A percentile compares a stretch with the other conserved stretches of the same genome.
These are phyloP conservation scores for Linderina pennispora DNA, from an alignment of 192 early-diverging fungal genomes.

Conservation along the genomic window DNA sequence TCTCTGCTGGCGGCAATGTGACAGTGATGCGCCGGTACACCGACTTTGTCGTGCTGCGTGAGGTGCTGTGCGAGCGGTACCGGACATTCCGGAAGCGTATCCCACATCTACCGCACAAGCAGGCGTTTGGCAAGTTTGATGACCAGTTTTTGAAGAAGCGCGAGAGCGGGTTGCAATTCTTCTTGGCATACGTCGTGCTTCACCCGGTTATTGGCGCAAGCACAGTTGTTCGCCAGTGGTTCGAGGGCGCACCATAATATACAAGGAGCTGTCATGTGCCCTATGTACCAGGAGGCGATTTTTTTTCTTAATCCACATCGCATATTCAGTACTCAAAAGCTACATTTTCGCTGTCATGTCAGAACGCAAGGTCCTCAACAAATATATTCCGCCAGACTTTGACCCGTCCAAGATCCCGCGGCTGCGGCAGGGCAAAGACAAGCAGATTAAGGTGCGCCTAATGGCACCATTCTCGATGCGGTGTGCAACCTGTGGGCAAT, in stretches of 20 bases:
- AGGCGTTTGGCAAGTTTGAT: conserved; percentile 48
- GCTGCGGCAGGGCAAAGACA: conserved; percentile 73
- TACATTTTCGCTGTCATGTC: conserved; percentile 70
- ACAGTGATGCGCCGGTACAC: conserved; percentile 44
- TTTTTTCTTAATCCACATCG: no score
- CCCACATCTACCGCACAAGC: conserved; percentile 35
- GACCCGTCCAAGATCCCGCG: conserved; percentile 91
- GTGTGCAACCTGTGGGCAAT: conserved; percentile 93
- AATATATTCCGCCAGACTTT: conserved; percentile 96
- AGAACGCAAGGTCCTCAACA: conserved; percentile 94
- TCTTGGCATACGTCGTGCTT: conserved; percentile 43
- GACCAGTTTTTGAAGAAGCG: conserved; percentile 40
- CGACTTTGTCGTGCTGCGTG: conserved; percentile 37
- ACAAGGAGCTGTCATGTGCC: no score
- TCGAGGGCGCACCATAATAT: conserved; percentile 17
- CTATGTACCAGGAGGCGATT: no score
- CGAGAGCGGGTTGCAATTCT: conserved; percentile 46
- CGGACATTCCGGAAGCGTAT: conserved; percentile 35
- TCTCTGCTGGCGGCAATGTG: conserved; percentile 22
- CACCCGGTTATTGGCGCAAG: conserved; percentile 50
- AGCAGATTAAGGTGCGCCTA: conserved; percentile 92
- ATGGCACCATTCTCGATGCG: conserved; percentile 99
- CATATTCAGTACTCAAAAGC: no score
- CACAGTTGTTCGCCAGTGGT: conserved; percentile 30
- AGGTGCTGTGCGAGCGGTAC: conserved; percentile 28